phyloP scores from a whole-genome alignment of 2,329 filamentous ascomycete species.

The Arthrinium phaeospermum region DNA sequence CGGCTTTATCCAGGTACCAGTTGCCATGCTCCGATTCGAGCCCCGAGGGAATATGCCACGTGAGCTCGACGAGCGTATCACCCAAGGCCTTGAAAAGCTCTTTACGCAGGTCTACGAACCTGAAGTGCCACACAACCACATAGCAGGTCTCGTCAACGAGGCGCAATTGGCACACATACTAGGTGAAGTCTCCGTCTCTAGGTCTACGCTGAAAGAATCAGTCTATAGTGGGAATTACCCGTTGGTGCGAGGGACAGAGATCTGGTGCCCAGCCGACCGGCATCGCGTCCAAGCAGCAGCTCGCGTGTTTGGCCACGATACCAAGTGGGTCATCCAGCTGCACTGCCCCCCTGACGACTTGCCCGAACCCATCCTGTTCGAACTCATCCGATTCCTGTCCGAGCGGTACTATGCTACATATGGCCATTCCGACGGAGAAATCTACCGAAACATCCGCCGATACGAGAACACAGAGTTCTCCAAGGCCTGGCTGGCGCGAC shows the following conservation, averaged over 20 bases:
- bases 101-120: not conserved
- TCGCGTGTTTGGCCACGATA: not conserved
- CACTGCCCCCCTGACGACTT: not conserved
- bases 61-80: not conserved
- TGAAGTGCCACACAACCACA: not conserved
- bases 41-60: not conserved
- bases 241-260: not conserved
- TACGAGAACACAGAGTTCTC: not conserved
- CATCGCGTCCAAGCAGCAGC: constrained; percentile 2
- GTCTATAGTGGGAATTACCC: not conserved
- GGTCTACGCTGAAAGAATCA: not conserved
- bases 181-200: not conserved
- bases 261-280: constrained; percentile 6
- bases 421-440: not conserved
- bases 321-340: not conserved
- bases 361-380: not conserved
- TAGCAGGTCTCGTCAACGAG: not conserved
- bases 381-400: not conserved
- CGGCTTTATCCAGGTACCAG: not conserved
- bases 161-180: not conserved
- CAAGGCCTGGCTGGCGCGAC: not conserved
- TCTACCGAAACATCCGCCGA: not conserved
- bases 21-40: not conserved
- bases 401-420: not conserved
- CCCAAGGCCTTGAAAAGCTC: not conserved